Conservation (phyloP, 495 filamentous ascomycete species). For the Ramalina intermedia region DNA sequence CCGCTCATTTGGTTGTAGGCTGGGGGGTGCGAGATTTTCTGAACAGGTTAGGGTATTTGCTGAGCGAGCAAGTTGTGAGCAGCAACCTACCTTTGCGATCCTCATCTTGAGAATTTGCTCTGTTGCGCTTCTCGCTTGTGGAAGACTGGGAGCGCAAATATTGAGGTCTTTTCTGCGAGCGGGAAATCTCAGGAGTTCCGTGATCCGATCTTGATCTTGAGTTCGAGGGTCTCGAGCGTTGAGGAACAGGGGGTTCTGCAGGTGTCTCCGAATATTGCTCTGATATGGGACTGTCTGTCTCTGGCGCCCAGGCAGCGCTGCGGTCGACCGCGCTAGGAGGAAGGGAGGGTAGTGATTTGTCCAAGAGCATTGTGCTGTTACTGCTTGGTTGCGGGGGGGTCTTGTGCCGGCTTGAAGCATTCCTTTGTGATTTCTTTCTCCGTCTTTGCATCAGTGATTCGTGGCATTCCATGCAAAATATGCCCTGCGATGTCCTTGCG, state of each 20-base stretch:
- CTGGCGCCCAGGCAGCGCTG: conserved; percentile 39
- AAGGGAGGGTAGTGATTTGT: conserved; percentile 88
- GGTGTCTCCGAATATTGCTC: conserved; percentile 54
- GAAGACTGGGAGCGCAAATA: conserved; percentile 12
- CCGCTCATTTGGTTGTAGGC: conserved; percentile 43
- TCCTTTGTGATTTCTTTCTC: conserved; percentile 60
- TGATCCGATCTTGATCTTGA: conserved; percentile 17
- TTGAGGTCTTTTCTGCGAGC: conserved; percentile 14
- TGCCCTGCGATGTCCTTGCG: conserved; percentile 92
- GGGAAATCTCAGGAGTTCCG: conserved; percentile 9
- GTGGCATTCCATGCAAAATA: conserved; percentile 99
- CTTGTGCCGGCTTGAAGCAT: conserved; percentile 39
- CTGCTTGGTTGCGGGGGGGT: conserved; percentile 15
- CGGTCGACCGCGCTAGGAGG: conserved; percentile 58
- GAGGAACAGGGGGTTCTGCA: conserved; percentile 45
- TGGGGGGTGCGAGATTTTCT: conserved; percentile 38
- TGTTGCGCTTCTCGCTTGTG: conserved; percentile 12
- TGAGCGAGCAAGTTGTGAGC: neutral
- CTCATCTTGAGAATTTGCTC: conserved; percentile 12
- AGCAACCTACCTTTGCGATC: conserved; percentile 10
- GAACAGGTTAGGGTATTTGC: conserved; percentile 4
- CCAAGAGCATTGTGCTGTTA: conserved; percentile 52
- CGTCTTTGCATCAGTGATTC: conserved; percentile 95
- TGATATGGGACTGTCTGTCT: conserved; percentile 48
- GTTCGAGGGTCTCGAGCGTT: conserved; percentile 14